Conservation (phyloP, 179 eudicot species). For the Spinacia oleracea region DNA sequence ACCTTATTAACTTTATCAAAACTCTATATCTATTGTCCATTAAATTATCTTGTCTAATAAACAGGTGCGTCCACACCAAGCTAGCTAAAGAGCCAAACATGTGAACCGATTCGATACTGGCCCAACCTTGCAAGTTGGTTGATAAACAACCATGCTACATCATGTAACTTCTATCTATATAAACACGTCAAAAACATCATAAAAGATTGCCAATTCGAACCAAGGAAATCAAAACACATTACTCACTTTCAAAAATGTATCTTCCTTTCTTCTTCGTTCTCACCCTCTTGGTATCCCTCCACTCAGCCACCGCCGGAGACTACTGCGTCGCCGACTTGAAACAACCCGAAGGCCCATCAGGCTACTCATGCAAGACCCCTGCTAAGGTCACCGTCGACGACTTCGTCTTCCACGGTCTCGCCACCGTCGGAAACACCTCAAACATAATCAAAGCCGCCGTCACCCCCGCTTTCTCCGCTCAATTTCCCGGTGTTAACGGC, state of each 20-base stretch:
- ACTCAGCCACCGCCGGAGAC: slow-evolving; percentile 49
- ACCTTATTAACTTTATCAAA: too few species aligned
- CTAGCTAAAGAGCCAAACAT: slow-evolving; percentile 4
- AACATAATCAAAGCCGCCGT: slow-evolving; percentile 67
- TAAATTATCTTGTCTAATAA: too few species aligned
- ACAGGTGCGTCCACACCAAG: slow-evolving; percentile 9
- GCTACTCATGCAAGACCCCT: slow-evolving; percentile 60
- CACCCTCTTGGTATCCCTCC: slow-evolving; percentile 24
- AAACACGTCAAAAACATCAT: slow-evolving; percentile 4
- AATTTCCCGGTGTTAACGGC: slow-evolving; percentile 68
- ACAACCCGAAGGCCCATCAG: slow-evolving; percentile 46
- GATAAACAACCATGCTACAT: slow-evolving; percentile 15
- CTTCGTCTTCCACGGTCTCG: slow-evolving; percentile 53
- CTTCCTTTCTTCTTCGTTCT: slow-evolving; percentile 35
- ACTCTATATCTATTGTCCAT: too few species aligned
- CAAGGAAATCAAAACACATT: not conserved
- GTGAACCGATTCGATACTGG: slow-evolving; percentile 7
- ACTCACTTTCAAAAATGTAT: slow-evolving; percentile 25
- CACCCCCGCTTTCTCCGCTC: slow-evolving; percentile 57
- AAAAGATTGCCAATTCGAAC: not conserved
- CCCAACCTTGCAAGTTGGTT: slow-evolving; percentile 18
- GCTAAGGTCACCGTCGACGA: slow-evolving; percentile 45
- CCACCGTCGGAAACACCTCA: slow-evolving; percentile 46
- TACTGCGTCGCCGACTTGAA: slow-evolving; percentile 64
- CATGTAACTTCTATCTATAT: slow-evolving; percentile 29